These are phyloP conservation scores for Pythium chondricola DNA, from an alignment of 352 stramenopile species.

Conservation along the genomic window DNA sequence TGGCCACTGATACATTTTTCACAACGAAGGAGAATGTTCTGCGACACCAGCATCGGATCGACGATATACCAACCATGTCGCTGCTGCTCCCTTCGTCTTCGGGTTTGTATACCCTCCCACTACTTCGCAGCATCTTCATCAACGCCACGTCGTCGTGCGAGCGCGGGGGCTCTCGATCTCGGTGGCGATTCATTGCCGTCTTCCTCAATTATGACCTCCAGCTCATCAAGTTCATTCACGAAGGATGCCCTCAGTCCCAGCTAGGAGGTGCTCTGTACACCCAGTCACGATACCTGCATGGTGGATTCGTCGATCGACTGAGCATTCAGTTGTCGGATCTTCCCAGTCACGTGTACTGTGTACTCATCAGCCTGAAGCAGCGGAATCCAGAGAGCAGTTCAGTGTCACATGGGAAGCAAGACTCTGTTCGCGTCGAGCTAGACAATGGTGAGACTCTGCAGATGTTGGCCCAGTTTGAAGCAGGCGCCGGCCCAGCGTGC, in stretches of 20 bases:
- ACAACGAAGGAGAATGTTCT: constrained; percentile 36
- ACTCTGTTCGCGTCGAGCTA: constrained; percentile 29
- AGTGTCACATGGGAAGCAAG: neutral
- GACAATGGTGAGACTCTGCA: constrained; percentile 49
- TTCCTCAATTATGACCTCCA: constrained; percentile 58
- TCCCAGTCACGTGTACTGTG: constrained; percentile 36
- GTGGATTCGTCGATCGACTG: constrained; percentile 46
- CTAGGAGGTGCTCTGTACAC: constrained; percentile 26
- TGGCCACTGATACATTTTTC: neutral
- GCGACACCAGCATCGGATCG: constrained; percentile 41
- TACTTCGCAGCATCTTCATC: constrained; percentile 35
- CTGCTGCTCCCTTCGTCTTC: constrained; percentile 33
- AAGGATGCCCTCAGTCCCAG: constrained; percentile 31
- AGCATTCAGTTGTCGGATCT: constrained; percentile 30
- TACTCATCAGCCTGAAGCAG: constrained; percentile 48
- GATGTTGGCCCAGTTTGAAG: constrained; percentile 41
- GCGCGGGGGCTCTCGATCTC: constrained; percentile 12
- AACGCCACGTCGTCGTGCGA: constrained; percentile 35
- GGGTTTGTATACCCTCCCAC: constrained; percentile 40
- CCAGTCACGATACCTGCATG: constrained; percentile 38
- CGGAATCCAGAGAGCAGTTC: neutral
- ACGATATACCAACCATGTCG: constrained; percentile 55
- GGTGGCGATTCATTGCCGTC: constrained; percentile 50
- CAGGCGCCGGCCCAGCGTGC: constrained; percentile 19
- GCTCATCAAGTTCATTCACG: constrained; percentile 55